Evolutionary conservation across 2,329 filamentous ascomycete genomes (phyloP).

Genomic region (Colletotrichum ledebouriae): DNA sequence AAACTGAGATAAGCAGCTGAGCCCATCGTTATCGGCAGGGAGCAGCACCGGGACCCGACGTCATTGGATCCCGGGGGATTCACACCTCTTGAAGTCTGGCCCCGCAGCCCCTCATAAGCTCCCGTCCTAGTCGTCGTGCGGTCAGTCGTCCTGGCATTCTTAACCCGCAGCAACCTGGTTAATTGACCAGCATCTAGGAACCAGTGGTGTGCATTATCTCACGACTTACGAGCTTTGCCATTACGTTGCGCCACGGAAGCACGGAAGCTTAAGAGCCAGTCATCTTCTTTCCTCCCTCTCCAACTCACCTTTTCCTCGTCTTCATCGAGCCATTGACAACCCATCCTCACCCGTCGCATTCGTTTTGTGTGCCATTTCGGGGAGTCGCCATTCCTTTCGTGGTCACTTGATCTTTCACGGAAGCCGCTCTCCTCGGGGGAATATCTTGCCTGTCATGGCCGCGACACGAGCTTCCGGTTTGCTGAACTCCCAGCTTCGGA

Average conservation of each 20-base stretch:
- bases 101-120: slow-evolving; percentile 39
- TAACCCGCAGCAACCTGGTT: slow-evolving; percentile 38
- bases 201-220: slow-evolving; percentile 22
- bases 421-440: not conserved
- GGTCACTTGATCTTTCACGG: not conserved
- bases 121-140: not conserved
- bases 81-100: not conserved
- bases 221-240: slow-evolving; percentile 25
- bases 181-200: no score
- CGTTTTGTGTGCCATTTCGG: not conserved
- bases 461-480: slow-evolving; percentile 39
- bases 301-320: slow-evolving; percentile 1
- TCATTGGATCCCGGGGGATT: slow-evolving; percentile 26
- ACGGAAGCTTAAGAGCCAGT: slow-evolving; percentile 32
- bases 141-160: slow-evolving; percentile 26
- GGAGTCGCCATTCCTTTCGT: not conserved
- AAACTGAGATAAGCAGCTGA: slow-evolving; percentile 32
- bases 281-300: not conserved
- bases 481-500: slow-evolving; percentile 40
- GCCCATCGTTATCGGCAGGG: slow-evolving; percentile 14
- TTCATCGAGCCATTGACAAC: slow-evolving; percentile 2
- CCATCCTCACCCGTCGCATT: not conserved
- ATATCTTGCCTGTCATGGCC: slow-evolving; percentile 32
- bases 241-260: slow-evolving; percentile 17
- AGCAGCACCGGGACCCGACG: slow-evolving; percentile 16